Evolutionary conservation across 2,329 filamentous ascomycete species (phyloP).

Genomic region (Paecilomyces dactylethromorphus): DNA sequence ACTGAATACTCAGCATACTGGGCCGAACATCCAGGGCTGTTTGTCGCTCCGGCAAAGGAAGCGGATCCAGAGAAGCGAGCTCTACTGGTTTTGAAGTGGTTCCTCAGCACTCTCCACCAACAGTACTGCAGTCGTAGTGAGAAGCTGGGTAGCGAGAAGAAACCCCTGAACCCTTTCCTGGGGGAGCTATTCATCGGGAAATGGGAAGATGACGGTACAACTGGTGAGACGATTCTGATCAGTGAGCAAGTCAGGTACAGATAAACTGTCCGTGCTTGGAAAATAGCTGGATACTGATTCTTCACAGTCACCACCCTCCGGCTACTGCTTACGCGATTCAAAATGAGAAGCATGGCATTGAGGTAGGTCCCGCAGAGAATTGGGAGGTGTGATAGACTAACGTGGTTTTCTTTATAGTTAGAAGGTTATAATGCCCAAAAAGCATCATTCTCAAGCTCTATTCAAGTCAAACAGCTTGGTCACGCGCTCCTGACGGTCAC

Average conservation of each 20-base stretch:
- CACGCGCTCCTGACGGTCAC: slow-evolving; percentile 73
- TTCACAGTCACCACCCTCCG: slow-evolving; percentile 72
- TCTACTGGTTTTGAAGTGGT: slow-evolving; percentile 90
- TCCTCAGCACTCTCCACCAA: slow-evolving; percentile 85
- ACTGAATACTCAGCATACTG: slow-evolving; percentile 79
- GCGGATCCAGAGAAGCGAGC: slow-evolving; percentile 74
- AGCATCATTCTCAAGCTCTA: slow-evolving; percentile 87
- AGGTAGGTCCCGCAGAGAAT: slow-evolving; percentile 22
- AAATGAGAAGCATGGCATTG: slow-evolving; percentile 75
- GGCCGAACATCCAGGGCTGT: slow-evolving; percentile 69
- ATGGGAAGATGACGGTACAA: slow-evolving; percentile 66
- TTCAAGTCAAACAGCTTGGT: slow-evolving; percentile 90
- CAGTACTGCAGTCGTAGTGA: slow-evolving; percentile 73
- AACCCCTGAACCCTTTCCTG: slow-evolving; percentile 92
- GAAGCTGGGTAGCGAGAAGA: slow-evolving; percentile 85
- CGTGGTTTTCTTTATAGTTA: slow-evolving; percentile 28
- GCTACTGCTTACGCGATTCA: slow-evolving; percentile 90
- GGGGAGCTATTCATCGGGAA: slow-evolving; percentile 89
- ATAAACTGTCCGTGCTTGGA: background rate
- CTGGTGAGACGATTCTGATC: slow-evolving; percentile 75
- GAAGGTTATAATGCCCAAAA: slow-evolving; percentile 94
- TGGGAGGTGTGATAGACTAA: background rate
- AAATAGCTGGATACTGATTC: slow-evolving; percentile 6
- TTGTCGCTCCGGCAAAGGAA: slow-evolving; percentile 76
- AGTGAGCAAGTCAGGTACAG: slow-evolving; percentile 80